Conservation (phyloP, 176 grass and related monocot species). For the Aegilops bicornis region DNA sequence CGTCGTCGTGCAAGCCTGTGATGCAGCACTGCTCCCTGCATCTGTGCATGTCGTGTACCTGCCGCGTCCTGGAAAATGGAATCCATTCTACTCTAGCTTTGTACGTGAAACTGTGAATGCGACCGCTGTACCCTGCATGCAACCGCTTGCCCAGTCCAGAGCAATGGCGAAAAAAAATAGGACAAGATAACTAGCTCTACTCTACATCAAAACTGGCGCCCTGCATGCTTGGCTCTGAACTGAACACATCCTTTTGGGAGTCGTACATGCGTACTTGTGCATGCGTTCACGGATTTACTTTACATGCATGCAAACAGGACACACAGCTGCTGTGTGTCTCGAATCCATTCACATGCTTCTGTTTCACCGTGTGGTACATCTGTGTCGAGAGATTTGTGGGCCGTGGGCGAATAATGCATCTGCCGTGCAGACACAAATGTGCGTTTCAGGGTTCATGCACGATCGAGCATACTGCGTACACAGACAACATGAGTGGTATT, state of each 20-base stretch:
- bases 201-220: neutral
- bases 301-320: neutral
- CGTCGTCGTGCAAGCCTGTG: slow-evolving; percentile 30
- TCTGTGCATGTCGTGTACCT: neutral
- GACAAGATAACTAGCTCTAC: neutral
- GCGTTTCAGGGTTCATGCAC: neutral
- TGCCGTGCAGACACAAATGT: neutral
- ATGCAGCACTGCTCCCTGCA: neutral
- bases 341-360: neutral
- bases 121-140: slow-evolving; percentile 31
- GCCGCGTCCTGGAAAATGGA: slow-evolving; percentile 11
- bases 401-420: neutral
- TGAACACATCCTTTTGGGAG: neutral
- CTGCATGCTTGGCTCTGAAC: neutral
- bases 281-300: neutral
- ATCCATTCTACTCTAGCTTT: neutral
- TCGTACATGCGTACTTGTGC: neutral
- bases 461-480: neutral
- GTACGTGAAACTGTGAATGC: slow-evolving; percentile 15
- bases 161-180: neutral
- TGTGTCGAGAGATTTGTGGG: slow-evolving; percentile 15
- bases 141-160: slow-evolving; percentile 8
- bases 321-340: neutral
- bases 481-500: slow-evolving; percentile 17
- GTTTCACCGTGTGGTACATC: neutral